Evolutionary conservation across 257 asterid genomes (phyloP), one percentile per base, ranked within the genome.

Genomic region (Gardenia jasminoides): DNA sequence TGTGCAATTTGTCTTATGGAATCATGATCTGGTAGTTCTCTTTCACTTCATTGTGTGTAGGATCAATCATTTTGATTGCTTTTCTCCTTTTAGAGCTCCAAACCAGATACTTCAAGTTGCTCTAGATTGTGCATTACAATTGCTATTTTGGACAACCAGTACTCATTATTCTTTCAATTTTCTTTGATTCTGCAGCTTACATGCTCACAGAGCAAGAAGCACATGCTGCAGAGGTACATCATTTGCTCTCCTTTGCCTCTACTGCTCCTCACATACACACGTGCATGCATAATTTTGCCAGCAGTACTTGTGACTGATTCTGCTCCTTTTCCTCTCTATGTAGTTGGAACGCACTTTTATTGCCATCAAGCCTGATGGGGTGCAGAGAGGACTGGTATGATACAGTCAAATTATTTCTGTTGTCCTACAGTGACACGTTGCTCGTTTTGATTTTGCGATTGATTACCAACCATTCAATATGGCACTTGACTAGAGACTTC

Each of bases 351-450:
- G 93, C 50, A 92, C 98, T 77, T 96, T 96, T 79, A 96, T 96
- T 74, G 98, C 99, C 83, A 96, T 96, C 88, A 96, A 96, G 88
- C 98, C 99, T 13, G 99, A 93, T 88, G 99, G 99, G 80, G 98
- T 94, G 78, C 99, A 96, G 79, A 92, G 99, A 86, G 98, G 97
- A 78, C 83, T 96, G 99, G 99, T 96, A 93, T 12, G 81, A 1
- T 74, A 72, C 79, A 46, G 30, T 61, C 61, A 10, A 71, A 59
- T 74, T 16, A 44, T 61, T 52, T 65, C 82, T 73, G 16, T 56
- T 69, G 26, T 69, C 50, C 68, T 15, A n/a, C 30, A 28, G 61
- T 70, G 26, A 56, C 76, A 83, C 50, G 66, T 16, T 65, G 17
- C 69, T 28, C 33, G 22, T 8, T 8, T 33, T 6, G 28, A 19